Base-by-base conservation (phyloP, 1,284 basidiomycete species). In the Mycosarcoma mackinlayi region DNA sequence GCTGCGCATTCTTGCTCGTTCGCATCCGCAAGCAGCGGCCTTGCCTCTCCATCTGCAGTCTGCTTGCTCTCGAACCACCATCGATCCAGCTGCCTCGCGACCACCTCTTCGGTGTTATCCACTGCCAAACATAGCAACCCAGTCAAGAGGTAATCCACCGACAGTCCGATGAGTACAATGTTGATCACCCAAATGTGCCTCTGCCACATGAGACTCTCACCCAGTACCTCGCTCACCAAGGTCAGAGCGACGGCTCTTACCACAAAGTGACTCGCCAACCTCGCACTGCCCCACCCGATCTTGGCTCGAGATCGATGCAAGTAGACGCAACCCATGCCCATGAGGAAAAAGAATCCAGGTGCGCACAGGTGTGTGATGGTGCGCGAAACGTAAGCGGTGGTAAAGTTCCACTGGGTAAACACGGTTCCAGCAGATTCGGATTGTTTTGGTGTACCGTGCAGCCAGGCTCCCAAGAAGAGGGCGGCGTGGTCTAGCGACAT, bases 241-340 rank as follows among this genome's bases (percentile, higher is more conserved):
- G 70, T 45, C 39, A 77, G 42, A 3, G 61, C 70, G 0, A 67
- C 8, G 6, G 60, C 59, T 3, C 76, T 55, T 8, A 57, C 34
- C 24, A 47, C 44, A 28, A 71, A 63, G 19, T 77, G 73, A 13
- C 42, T 21, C 3, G 50, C 27, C 59, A 73, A 50, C 23, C 49
- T 50, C 2, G 8, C 10, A 1, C 25, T 37, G 3, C 45, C 28
- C 75, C 68, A 73, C 1, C 67, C 64, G 1, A 71, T 51, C 18
- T 34, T 55, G 2, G 52, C 48, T 2, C 73, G 38, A 0, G 56
- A 67, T 11, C 53, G 47, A 27, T 58, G 57, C 18, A 76, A 76
- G 44, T 72, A 78, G 2, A 70, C 74, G 7, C 61, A 45, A 0
- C 76, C 76, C 67, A 78, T 74, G 14, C 76, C 76, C 39, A 76